These are phyloP conservation scores for Taphrina sp. DNA, from an alignment of 1,139 yeast species.

Conservation along the genomic window DNA sequence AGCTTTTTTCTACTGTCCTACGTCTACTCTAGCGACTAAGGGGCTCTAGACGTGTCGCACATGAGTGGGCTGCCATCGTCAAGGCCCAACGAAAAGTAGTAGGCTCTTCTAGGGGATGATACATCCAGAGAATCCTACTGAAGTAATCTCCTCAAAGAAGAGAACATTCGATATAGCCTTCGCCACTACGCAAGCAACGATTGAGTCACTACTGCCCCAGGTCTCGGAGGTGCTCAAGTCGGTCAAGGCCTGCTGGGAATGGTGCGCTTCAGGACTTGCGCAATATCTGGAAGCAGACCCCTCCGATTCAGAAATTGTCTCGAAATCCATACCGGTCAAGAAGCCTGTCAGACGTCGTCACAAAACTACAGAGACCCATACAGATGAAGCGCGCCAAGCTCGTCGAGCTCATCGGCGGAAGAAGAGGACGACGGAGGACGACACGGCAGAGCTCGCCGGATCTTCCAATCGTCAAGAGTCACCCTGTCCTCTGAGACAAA, in stretches of 20 bases:
- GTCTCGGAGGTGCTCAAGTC: neutral
- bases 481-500: neutral
- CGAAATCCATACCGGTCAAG: too few species aligned
- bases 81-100: too few species aligned
- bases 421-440: neutral
- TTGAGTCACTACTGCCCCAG: slow-evolving; percentile 14
- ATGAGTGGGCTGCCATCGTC: too few species aligned
- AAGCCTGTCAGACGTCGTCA: too few species aligned
- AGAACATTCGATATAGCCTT: slow-evolving; percentile 8
- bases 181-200: neutral
- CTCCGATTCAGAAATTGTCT: neutral
- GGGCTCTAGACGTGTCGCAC: too few species aligned
- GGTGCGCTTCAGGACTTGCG: too few species aligned
- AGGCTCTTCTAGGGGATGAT: too few species aligned
- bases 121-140: too few species aligned
- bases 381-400: slow-evolving; percentile 2
- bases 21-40: too few species aligned
- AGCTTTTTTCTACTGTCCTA: too few species aligned
- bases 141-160: too few species aligned
- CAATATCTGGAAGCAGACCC: neutral
- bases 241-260: slow-evolving; percentile 3
- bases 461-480: neutral
- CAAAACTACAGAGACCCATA: neutral
- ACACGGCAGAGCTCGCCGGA: neutral
- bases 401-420: slow-evolving; percentile 4